Percentiles rank a stretch among this genome's conserved stretches.
Evolutionary conservation across 2,329 filamentous ascomycete genomes (phyloP).

Genomic region (Monosporascus sp.): DNA sequence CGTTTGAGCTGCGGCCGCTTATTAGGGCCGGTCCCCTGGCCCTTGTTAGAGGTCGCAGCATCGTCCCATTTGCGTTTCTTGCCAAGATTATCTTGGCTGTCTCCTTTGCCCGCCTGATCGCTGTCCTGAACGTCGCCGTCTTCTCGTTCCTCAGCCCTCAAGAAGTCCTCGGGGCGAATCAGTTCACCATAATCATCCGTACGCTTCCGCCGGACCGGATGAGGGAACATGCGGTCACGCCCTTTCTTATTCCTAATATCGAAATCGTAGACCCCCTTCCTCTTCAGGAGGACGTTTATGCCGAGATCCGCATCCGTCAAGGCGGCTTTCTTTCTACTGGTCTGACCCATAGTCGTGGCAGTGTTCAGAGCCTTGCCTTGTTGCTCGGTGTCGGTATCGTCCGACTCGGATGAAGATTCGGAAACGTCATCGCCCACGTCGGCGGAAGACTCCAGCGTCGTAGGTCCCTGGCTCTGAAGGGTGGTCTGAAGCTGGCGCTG

Average conservation of each 20-base stretch:
- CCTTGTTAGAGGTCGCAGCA: slow-evolving; percentile 36
- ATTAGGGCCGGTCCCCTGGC: slow-evolving; percentile 40
- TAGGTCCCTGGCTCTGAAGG: slow-evolving; percentile 63
- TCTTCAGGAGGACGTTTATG: slow-evolving; percentile 82
- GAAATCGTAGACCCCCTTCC: slow-evolving; percentile 88
- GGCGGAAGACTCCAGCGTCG: slow-evolving; percentile 61
- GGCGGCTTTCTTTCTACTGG: slow-evolving; percentile 77
- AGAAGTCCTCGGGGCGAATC: slow-evolving; percentile 89
- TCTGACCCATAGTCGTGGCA: slow-evolving; percentile 77
- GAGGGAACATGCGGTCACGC: slow-evolving; percentile 86
- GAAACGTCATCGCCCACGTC: slow-evolving; percentile 80
- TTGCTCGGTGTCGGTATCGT: slow-evolving; percentile 83
- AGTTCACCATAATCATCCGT: slow-evolving; percentile 90
- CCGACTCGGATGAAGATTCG: slow-evolving; percentile 78
- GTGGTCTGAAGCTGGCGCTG: slow-evolving; percentile 83
- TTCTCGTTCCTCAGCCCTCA: slow-evolving; percentile 87
- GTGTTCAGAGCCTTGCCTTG: slow-evolving; percentile 90
- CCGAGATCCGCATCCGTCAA: slow-evolving; percentile 87
- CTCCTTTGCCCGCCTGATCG: slow-evolving; percentile 42
- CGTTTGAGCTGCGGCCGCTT: slow-evolving; percentile 54
- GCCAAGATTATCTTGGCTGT: slow-evolving; percentile 62
- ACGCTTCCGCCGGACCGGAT: slow-evolving; percentile 71
- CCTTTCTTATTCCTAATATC: slow-evolving; percentile 89
- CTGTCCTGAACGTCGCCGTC: slow-evolving; percentile 62
- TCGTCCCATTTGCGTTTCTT: slow-evolving; percentile 96